Conservation (phyloP, 2,329 filamentous ascomycete species). For the Colletotrichum sp. region DNA sequence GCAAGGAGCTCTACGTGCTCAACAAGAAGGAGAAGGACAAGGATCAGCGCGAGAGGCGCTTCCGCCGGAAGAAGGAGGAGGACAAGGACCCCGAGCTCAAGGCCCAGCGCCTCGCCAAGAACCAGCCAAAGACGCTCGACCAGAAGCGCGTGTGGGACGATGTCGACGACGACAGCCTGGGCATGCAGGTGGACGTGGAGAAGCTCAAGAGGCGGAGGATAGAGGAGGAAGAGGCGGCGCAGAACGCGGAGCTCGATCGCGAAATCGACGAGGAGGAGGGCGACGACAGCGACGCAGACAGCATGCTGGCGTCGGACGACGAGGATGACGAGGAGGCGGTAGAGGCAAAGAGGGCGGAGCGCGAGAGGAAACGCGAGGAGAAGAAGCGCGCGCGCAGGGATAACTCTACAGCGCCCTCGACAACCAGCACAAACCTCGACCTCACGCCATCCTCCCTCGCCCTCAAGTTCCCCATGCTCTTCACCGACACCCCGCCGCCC, state of each 20-base stretch:
- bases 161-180: constrained; percentile 63
- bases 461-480: constrained; percentile 67
- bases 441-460: constrained; percentile 64
- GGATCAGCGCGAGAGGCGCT: constrained; percentile 76
- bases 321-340: constrained; percentile 55
- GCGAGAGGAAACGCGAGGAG: constrained; percentile 24
- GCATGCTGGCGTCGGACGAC: constrained; percentile 75
- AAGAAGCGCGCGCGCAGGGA: constrained; percentile 46
- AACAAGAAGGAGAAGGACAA: constrained; percentile 80
- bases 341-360: constrained; percentile 48
- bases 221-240: constrained; percentile 56
- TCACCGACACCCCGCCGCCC: constrained; percentile 62
- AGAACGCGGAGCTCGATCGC: constrained; percentile 40
- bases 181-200: constrained; percentile 62
- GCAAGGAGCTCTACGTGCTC: constrained; percentile 79
- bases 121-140: constrained; percentile 83
- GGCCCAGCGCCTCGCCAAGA: constrained; percentile 74
- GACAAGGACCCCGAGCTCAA: constrained; percentile 79
- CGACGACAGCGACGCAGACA: constrained; percentile 60
- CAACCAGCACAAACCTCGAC: constrained; percentile 68
- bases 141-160: constrained; percentile 92
- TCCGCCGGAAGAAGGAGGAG: constrained; percentile 83
- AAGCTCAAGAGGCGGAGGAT: constrained; percentile 62
- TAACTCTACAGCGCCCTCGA: constrained; percentile 61
- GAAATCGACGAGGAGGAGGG: constrained; percentile 47